Percentiles rank a stretch among this genome's conserved stretches.
phyloP scores from a whole-genome alignment of 164 flowering plant genomes.

The Magnolia kwangsiensis region DNA sequence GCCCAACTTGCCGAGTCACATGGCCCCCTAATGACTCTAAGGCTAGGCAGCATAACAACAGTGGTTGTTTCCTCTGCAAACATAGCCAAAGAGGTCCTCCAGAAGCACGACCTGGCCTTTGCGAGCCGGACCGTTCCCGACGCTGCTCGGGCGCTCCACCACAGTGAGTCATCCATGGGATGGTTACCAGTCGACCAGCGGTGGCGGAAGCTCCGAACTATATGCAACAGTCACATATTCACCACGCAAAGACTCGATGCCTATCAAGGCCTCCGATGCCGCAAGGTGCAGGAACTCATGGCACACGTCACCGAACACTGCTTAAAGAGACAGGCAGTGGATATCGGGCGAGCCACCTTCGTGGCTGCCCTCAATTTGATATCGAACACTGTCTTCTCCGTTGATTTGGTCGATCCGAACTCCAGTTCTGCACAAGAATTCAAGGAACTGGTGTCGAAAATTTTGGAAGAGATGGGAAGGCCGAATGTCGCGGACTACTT shows the following conservation, averaged over 20 bases:
- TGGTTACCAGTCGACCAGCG: neutral
- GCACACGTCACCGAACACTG: neutral
- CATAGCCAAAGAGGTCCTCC: slow-evolving; percentile 3
- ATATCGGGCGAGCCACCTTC: neutral
- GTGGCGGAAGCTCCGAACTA: slow-evolving; percentile 2
- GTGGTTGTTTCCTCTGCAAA: slow-evolving; percentile 7
- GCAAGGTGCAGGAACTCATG: neutral
- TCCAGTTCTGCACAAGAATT: slow-evolving; percentile 3
- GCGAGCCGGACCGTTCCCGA: neutral
- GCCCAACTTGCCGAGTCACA: slow-evolving; percentile 1
- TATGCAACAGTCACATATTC: slow-evolving; percentile 5
- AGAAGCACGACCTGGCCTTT: slow-evolving; percentile 3
- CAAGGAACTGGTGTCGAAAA: neutral
- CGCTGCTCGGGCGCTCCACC: neutral
- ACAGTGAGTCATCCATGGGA: slow-evolving; percentile 1
- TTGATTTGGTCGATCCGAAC: neutral
- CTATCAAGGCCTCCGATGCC: neutral
- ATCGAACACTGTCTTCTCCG: neutral
- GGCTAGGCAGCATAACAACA: slow-evolving; percentile 3
- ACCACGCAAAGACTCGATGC: neutral
- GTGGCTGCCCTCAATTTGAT: neutral
- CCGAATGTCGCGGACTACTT: slow-evolving; percentile 5
- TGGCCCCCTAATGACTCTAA: slow-evolving; percentile 11
- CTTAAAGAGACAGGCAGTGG: neutral
- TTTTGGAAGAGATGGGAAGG: neutral